phyloP scores from a whole-genome alignment of 805 yeast genomes.

The Saturnispora hagleri region DNA sequence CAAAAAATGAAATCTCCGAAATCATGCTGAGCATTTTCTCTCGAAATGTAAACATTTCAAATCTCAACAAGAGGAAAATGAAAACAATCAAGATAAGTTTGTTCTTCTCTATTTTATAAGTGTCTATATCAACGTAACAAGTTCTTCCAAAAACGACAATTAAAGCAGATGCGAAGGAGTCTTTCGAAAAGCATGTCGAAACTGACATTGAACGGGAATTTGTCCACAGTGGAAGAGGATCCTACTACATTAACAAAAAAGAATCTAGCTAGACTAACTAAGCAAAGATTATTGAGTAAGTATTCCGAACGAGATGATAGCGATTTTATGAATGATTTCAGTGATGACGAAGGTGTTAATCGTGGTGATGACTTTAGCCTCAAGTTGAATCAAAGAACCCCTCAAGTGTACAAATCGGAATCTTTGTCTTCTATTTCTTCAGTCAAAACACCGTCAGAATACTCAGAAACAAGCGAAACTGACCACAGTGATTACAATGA shows the following conservation, averaged over 20 bases:
- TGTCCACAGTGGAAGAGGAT: conserved; percentile 5
- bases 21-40: not conserved
- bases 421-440: conserved; percentile 24
- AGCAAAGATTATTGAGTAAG: conserved; percentile 5
- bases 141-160: not conserved
- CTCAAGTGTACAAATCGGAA: conserved; percentile 12
- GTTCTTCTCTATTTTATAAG: not conserved
- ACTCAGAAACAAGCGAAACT: conserved; percentile 22
- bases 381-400: not conserved
- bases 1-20: not conserved
- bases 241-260: not conserved
- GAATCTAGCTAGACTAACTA: not conserved
- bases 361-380: not conserved
- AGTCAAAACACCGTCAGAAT: conserved; percentile 13
- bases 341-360: not conserved
- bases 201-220: not conserved
- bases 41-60: not conserved
- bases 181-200: not conserved
- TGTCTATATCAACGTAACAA: not conserved
- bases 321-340: conserved; percentile 11
- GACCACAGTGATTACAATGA: conserved; percentile 26
- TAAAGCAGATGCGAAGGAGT: not conserved
- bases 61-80: not conserved
- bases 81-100: not conserved
- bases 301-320: conserved; percentile 15